Evolutionary conservation across 768 basidiomycete genomes (phyloP).

Genomic region (Kwoniella sp.): DNA sequence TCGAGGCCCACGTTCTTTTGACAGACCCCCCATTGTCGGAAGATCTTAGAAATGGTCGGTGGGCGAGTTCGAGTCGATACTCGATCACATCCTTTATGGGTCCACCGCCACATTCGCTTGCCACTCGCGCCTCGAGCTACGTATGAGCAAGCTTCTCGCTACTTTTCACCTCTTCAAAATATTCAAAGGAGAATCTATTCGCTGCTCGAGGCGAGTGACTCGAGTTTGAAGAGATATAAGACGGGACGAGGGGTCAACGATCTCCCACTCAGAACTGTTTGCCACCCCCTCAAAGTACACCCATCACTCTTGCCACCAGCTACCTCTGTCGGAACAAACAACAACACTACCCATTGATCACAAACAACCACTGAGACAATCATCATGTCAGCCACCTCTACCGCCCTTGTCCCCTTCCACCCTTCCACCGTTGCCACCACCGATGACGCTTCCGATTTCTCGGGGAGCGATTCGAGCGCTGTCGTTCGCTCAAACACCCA

Average conservation of each 20-base stretch:
- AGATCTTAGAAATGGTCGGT: too few species aligned
- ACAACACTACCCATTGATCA: neutral
- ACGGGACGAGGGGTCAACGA: too few species aligned
- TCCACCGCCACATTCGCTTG: slow-evolving; percentile 1
- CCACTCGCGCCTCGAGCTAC: neutral
- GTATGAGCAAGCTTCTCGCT: slow-evolving; percentile 9
- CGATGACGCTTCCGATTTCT: neutral
- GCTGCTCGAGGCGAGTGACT: neutral
- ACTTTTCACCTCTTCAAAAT: neutral
- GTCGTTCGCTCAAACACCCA: neutral
- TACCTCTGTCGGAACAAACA: neutral
- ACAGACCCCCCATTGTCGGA: too few species aligned
- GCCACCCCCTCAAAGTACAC: slow-evolving; percentile 3
- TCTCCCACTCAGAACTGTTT: too few species aligned
- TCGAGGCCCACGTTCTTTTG: neutral
- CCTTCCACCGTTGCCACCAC: neutral
- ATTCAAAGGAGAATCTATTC: neutral
- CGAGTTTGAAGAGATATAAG: slow-evolving; percentile 2
- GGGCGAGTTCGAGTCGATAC: neutral
- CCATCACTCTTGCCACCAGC: neutral
- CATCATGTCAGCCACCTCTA: slow-evolving; percentile 6
- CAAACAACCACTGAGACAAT: neutral
- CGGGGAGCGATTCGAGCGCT: neutral
- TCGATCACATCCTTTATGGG: slow-evolving; percentile 10
- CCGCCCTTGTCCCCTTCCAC: slow-evolving; percentile 1